phyloP scores from a whole-genome alignment of 2,329 filamentous ascomycete genomes.

The Chalaropsis ovoidea region DNA sequence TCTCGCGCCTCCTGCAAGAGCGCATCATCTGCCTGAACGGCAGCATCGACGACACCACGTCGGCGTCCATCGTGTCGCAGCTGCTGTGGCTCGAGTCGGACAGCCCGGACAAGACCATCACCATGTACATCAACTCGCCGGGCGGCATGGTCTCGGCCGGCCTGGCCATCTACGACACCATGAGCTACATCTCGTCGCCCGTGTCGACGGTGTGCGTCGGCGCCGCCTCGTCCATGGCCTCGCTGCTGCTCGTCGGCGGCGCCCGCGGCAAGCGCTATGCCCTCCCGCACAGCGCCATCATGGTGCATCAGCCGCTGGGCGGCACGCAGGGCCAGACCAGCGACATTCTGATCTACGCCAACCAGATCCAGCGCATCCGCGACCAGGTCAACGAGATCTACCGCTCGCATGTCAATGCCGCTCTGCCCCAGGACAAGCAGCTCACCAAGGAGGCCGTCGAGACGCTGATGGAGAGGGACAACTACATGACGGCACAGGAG shows the following conservation, averaged over 20 bases:
- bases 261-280: conserved; percentile 75
- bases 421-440: conserved; percentile 64
- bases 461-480: conserved; percentile 92
- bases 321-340: conserved; percentile 54
- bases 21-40: conserved; percentile 92
- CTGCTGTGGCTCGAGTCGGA: conserved; percentile 97
- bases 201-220: conserved; percentile 93
- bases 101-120: conserved; percentile 86
- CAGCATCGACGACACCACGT: conserved; percentile 77
- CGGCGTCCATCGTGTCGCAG: conserved; percentile 89
- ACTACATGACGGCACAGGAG: conserved; percentile 82
- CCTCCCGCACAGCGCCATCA: conserved; percentile 85
- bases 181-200: conserved; percentile 89
- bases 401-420: conserved; percentile 68
- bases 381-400: conserved; percentile 87
- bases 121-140: conserved; percentile 95
- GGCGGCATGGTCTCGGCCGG: conserved; percentile 78
- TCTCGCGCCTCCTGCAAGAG: conserved; percentile 71
- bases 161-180: conserved; percentile 93
- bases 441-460: conserved; percentile 67
- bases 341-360: conserved; percentile 94
- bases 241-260: conserved; percentile 76
- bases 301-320: conserved; percentile 93
- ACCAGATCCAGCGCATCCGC: conserved; percentile 82
- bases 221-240: conserved; percentile 91